Conservation (phyloP, 2,329 filamentous ascomycete species). For the Didymella pomorum region DNA sequence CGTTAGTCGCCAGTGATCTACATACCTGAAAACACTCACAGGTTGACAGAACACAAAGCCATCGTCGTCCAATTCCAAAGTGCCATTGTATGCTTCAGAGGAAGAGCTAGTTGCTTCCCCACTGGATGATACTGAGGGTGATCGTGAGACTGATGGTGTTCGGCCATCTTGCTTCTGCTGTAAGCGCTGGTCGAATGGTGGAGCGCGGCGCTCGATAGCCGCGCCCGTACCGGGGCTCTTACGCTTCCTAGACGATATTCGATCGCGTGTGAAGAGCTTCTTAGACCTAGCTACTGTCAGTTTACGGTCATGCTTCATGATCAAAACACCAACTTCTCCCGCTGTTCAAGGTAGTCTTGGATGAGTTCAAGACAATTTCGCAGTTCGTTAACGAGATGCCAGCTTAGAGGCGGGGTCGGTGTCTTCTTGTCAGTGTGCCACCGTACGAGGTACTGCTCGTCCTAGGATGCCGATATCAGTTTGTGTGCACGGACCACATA, state of each 20-base stretch:
- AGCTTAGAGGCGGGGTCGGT: slow-evolving; percentile 48
- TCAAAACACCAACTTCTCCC: slow-evolving; percentile 30
- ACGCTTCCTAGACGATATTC: slow-evolving; percentile 30
- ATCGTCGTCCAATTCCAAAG: slow-evolving; percentile 48
- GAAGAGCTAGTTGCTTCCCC: slow-evolving; percentile 13
- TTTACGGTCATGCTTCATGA: neutral
- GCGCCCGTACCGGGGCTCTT: slow-evolving; percentile 33
- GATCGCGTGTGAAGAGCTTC: neutral
- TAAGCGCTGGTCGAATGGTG: slow-evolving; percentile 32
- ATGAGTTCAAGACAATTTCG: slow-evolving; percentile 50
- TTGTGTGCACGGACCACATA: slow-evolving; percentile 27
- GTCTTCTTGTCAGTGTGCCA: slow-evolving; percentile 43
- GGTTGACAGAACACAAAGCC: slow-evolving; percentile 48
- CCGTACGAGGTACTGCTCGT: slow-evolving; percentile 54
- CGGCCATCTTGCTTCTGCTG: slow-evolving; percentile 17
- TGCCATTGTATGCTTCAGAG: slow-evolving; percentile 53
- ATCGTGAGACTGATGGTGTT: slow-evolving; percentile 33
- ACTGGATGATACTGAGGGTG: slow-evolving; percentile 33
- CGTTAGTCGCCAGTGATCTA: neutral
- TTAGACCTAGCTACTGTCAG: slow-evolving; percentile 25
- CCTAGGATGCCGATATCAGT: slow-evolving; percentile 38
- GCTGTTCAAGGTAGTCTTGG: slow-evolving; percentile 53
- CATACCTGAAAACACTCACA: slow-evolving; percentile 28
- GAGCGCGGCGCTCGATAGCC: slow-evolving; percentile 29
- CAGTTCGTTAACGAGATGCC: slow-evolving; percentile 55